Evolutionary conservation across 2,329 filamentous ascomycete species (phyloP).

Genomic region (Tricladium varicosporioides): DNA sequence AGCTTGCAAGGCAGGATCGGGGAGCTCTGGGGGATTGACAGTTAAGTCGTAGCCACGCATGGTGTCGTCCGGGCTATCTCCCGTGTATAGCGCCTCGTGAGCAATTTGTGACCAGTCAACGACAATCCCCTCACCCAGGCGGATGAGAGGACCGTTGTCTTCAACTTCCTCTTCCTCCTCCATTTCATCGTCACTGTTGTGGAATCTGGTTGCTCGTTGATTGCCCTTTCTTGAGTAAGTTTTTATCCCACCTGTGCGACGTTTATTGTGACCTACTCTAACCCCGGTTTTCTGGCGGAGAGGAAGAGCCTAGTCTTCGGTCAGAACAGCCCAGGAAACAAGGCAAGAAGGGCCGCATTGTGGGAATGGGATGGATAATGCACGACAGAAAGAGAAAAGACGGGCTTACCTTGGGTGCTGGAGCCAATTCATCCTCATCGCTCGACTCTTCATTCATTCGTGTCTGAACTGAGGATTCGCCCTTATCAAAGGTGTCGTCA

Average conservation of each 20-base stretch:
- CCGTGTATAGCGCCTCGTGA: conserved; percentile 67
- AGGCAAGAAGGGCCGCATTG: not conserved
- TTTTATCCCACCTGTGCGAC: conserved; percentile 30
- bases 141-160: conserved; percentile 60
- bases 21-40: conserved; percentile 41
- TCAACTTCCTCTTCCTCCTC: conserved; percentile 27
- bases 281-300: conserved; percentile 27
- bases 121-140: conserved; percentile 79
- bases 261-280: conserved; percentile 33
- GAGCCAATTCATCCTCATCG: conserved; percentile 43
- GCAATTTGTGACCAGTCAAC: conserved; percentile 79
- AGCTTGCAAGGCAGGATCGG: conserved; percentile 63
- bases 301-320: conserved; percentile 32
- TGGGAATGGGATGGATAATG: not conserved
- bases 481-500: conserved; percentile 34
- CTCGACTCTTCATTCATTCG: conserved; percentile 60
- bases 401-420: conserved; percentile 24
- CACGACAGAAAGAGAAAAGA: not conserved
- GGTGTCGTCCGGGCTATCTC: conserved; percentile 40
- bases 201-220: conserved; percentile 21
- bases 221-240: conserved; percentile 40
- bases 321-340: conserved; percentile 20
- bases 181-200: conserved; percentile 13
- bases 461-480: conserved; percentile 36
- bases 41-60: conserved; percentile 61